Conservation (phyloP, 2,329 filamentous ascomycete species). For the Calonectria ilicicola region DNA sequence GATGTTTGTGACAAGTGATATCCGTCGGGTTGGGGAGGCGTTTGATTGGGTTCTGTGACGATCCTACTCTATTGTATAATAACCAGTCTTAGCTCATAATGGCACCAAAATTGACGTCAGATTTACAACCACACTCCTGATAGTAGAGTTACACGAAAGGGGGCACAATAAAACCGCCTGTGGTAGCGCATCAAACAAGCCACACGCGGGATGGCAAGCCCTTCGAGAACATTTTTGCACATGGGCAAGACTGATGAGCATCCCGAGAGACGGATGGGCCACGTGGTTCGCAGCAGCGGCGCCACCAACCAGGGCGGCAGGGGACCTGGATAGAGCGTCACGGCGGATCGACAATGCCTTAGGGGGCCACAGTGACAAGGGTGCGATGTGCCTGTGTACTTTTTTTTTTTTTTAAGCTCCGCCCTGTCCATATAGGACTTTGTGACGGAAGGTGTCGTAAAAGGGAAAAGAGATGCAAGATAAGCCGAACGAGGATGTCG, state of each 20-base stretch:
- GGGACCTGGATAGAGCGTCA: conserved; percentile 15
- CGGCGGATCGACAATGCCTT: conserved; percentile 19
- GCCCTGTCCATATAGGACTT: background rate
- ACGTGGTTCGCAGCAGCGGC: conserved; percentile 23
- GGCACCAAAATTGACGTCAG: conserved; percentile 24
- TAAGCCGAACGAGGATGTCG: background rate
- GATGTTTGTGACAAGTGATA: conserved; percentile 18
- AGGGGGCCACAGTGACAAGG: conserved; percentile 14
- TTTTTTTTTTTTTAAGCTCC: background rate
- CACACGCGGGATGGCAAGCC: background rate
- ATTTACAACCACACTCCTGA: background rate
- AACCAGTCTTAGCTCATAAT: conserved; percentile 13
- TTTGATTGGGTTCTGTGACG: conserved; percentile 25
- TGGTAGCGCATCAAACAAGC: background rate
- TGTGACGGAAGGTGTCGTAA: background rate
- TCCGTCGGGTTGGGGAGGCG: conserved; percentile 23
- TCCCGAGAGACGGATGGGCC: conserved; percentile 7
- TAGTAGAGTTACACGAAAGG: background rate
- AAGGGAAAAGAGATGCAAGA: background rate
- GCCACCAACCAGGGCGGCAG: conserved; percentile 19
- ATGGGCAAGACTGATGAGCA: conserved; percentile 5
- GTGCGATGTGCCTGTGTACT: background rate
- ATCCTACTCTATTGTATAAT: conserved; percentile 30
- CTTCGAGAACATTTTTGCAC: background rate
- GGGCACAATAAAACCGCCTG: background rate